Base-by-base conservation (phyloP, 2,329 filamentous ascomycete genomes). In the Metarhizium sp. region DNA sequence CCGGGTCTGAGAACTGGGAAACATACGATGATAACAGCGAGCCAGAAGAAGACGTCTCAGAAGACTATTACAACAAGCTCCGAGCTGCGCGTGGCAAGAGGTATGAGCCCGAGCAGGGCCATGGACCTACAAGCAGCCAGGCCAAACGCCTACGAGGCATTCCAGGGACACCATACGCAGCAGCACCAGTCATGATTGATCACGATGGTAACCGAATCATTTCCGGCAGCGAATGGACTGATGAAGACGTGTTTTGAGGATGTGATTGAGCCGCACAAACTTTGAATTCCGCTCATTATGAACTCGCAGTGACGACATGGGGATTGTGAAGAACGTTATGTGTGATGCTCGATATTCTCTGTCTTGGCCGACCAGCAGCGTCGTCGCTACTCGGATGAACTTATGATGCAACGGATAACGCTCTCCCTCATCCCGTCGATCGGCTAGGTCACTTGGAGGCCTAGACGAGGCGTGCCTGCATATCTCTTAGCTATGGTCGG, bases 1-100 rank as follows among this genome's bases (percentile, higher is more conserved):
- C 88, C 5, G 90, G 89, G 1, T 95, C 90, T 3, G 92, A 97
- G 72, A 97, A 97, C 69, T 97, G 92, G 92, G 92, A 97, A 71
- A 96, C 92, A 10, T 97, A 94, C 64, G 92, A 94, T 63, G 90
- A 95, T 68, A 84, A 80, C 61, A 90, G 87, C 58, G 86, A 90
- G 64, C 82, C 86, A 0, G 88, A 90, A 63, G 78, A 79, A 29
- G 91, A 96, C 67, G 81, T 81, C 0, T 85, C 85, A 4, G 89
- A 94, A 58, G 79, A 83, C 10, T 95, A 95, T 70, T 90, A 90
- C 65, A 87, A 88, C 60, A 90, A 89, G 70, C 74, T 92, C 54
- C 81, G 86, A 56, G 84, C 85, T 36, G 78, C 85, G 6, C 80
- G 83, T 40, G 67, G 78, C 61, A 92, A 90, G 73, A 79, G 86